These are phyloP conservation scores for Sechiopsis laciniata DNA, from an alignment of 306 rosid species.

Conservation along the genomic window DNA sequence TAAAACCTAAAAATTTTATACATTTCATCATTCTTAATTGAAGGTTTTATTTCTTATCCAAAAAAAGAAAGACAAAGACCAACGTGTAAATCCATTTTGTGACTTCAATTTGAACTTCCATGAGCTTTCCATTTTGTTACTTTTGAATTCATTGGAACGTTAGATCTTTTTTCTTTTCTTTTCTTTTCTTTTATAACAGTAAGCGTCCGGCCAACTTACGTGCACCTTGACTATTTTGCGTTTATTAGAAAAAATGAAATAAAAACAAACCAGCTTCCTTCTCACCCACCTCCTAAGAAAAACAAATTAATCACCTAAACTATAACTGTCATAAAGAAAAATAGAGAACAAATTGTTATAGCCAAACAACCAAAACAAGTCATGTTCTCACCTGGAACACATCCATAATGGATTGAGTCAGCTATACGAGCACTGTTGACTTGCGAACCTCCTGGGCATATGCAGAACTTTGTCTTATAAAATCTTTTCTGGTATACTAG, in stretches of 20 bases:
- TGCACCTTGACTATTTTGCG: background rate
- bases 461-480: slow-evolving; percentile 75
- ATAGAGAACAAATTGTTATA: background rate
- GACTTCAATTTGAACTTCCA: slow-evolving; percentile 1
- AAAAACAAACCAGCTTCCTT: background rate
- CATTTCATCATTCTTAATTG: background rate
- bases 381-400: slow-evolving; percentile 72
- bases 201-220: too few species aligned
- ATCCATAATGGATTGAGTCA: slow-evolving; percentile 95
- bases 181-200: too few species aligned
- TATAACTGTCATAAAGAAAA: background rate
- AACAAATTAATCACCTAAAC: background rate
- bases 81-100: background rate
- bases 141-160: slow-evolving; percentile 2
- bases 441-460: slow-evolving; percentile 99
- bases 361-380: background rate
- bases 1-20: background rate
- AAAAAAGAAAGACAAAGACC: background rate
- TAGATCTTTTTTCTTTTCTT: background rate
- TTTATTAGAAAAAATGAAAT: background rate
- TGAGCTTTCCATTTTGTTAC: background rate
- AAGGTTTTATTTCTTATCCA: background rate
- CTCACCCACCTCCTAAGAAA: background rate
- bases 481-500: slow-evolving; percentile 80
- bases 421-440: slow-evolving; percentile 95